Base-by-base conservation (phyloP, 2,329 filamentous ascomycete species). In the Paraphaeosphaeria sporulosa region DNA sequence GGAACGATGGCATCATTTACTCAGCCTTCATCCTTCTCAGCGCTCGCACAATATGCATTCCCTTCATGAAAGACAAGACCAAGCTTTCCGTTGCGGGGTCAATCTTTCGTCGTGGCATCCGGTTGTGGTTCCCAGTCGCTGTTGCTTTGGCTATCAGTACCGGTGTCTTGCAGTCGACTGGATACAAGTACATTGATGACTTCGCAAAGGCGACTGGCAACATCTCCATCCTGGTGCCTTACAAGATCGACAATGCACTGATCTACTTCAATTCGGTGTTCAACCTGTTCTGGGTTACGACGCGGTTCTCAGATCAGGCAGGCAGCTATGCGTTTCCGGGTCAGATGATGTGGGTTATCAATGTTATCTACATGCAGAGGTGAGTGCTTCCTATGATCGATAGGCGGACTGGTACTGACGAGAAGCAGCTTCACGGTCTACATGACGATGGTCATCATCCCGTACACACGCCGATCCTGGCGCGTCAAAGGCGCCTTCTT, bases 401-500 rank as follows among this genome's bases (percentile, higher is more conserved):
- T 23, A 12, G 10, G 40, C 2, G 12, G 13, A 51, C 17, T 19
- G 3, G 13, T 40, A n/a, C 36, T 56, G 36, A 56, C 52, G 21
- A 27, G 12, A 32, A 23, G 13, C 42, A 61, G 54, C 58, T 80
- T 78, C 68, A 82, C 80, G 1, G 71, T 80, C 5, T 82, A 80
- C 61, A 79, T 81, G 66, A 69, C 77, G 1, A 80, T 80, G 78
- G 67, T 81, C 53, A 79, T 80, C 55, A 71, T 81, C 15, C 80
- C 78, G 5, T 79, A 73, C 66, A 79, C 77, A 1, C 67, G 78
- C 13, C 58, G 64, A 17, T 65, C 66, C 4, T 80, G 78, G 78
- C 76, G 78, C 42, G 62, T 78, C n/a, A 70, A 74, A 58, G 74
- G 67, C 10, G 64, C 71, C 19, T 40, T 74, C 32, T 60, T 70